Conservation (phyloP, 1,284 basidiomycete species). For the Trichosporon asahii region DNA sequence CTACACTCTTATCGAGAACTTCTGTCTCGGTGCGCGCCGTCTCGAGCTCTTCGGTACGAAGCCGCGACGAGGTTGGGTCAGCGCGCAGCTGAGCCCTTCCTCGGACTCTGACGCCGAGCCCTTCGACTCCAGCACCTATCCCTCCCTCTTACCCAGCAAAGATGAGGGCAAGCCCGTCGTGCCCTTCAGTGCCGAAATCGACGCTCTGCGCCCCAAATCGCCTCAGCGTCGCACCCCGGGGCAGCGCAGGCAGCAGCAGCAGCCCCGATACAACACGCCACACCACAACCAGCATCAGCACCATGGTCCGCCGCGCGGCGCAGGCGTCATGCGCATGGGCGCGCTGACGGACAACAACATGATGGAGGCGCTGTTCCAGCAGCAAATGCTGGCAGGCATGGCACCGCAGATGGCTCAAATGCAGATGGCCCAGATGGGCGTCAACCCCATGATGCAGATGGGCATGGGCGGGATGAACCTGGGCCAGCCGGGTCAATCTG, state of each 20-base stretch:
- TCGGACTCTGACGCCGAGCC: slow-evolving; percentile 19
- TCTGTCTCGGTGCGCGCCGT: slow-evolving; percentile 88
- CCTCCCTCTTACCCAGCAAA: slow-evolving; percentile 35
- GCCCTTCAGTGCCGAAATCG: slow-evolving; percentile 59
- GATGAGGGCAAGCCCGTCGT: slow-evolving; percentile 32
- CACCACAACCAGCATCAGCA: neutral
- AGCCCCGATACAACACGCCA: neutral
- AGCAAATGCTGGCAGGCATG: slow-evolving; percentile 5
- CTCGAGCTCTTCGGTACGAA: slow-evolving; percentile 84
- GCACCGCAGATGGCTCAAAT: slow-evolving; percentile 10
- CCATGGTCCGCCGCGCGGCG: neutral
- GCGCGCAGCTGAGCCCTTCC: slow-evolving; percentile 59
- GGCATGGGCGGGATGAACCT: slow-evolving; percentile 23
- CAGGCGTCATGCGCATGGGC: slow-evolving; percentile 22
- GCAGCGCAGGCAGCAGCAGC: neutral
- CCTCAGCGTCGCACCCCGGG: slow-evolving; percentile 52
- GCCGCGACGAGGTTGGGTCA: slow-evolving; percentile 87
- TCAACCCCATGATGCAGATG: slow-evolving; percentile 27
- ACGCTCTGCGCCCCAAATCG: slow-evolving; percentile 80
- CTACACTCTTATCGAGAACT: slow-evolving; percentile 93
- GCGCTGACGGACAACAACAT: slow-evolving; percentile 12
- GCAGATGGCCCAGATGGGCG: slow-evolving; percentile 15
- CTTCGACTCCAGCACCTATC: slow-evolving; percentile 59
- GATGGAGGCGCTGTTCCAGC: neutral
- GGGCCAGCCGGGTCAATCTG: slow-evolving; percentile 27